phyloP scores from a whole-genome alignment of 1,284 basidiomycete species.

The Sporisorium exsertum region DNA sequence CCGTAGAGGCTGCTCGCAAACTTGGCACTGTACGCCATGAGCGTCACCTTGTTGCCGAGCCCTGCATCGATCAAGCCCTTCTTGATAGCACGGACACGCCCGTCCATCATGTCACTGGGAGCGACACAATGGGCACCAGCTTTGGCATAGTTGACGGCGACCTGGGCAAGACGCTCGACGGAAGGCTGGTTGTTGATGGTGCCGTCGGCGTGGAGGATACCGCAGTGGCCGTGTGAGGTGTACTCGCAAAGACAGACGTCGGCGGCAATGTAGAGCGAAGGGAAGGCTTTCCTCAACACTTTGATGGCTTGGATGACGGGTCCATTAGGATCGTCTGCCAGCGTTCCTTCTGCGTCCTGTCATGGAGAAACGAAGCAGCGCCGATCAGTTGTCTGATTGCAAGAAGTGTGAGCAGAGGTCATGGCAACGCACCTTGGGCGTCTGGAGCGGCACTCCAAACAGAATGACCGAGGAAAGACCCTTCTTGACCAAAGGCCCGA shows the following conservation, averaged over 20 bases:
- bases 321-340: conserved; percentile 88
- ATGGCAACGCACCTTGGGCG: conserved; percentile 78
- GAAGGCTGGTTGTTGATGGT: conserved; percentile 73
- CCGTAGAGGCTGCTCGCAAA: conserved; percentile 97
- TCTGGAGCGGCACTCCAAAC: conserved; percentile 91
- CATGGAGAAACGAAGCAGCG: conserved; percentile 67
- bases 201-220: conserved; percentile 80
- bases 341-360: conserved; percentile 84
- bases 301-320: conserved; percentile 93
- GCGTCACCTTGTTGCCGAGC: conserved; percentile 77
- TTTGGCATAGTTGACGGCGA: conserved; percentile 89
- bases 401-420: not conserved
- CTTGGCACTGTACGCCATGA: conserved; percentile 99
- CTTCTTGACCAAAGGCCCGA: conserved; percentile 87
- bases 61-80: conserved; percentile 83
- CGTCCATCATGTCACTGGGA: conserved; percentile 99
- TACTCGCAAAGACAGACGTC: conserved; percentile 99
- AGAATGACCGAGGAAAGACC: conserved; percentile 92
- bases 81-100: conserved; percentile 90
- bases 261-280: conserved; percentile 78
- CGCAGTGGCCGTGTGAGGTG: conserved; percentile 97
- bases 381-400: not conserved
- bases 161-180: conserved; percentile 86
- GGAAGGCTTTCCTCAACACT: conserved; percentile 81
- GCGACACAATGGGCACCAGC: conserved; percentile 98